These are phyloP conservation scores for Gryganskiella cystojenkinii DNA, from an alignment of 192 early-diverging fungal species.

Conservation along the genomic window DNA sequence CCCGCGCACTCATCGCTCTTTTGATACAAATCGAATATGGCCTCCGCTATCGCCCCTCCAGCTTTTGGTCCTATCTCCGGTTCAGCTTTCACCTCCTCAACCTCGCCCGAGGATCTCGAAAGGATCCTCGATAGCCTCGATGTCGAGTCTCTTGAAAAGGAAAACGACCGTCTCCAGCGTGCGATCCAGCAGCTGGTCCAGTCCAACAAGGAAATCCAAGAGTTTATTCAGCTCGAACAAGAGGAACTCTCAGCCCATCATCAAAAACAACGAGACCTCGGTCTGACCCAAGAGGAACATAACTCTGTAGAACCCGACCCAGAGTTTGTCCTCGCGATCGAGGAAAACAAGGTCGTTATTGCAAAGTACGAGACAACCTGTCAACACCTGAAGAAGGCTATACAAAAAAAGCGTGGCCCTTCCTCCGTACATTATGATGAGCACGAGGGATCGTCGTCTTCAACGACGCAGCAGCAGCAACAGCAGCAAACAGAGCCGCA, in stretches of 20 bases:
- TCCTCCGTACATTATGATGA: background rate
- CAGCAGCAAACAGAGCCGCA: too few relatives aligned
- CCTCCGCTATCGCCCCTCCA: conserved; percentile 28
- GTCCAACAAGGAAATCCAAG: conserved; percentile 39
- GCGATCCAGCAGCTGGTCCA: conserved; percentile 33
- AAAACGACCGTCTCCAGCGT: conserved; percentile 27
- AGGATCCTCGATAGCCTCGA: conserved; percentile 36
- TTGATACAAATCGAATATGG: background rate
- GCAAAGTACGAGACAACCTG: conserved; percentile 34
- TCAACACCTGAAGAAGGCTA: conserved; percentile 12
- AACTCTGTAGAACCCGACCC: conserved; percentile 25
- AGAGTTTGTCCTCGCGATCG: conserved; percentile 47
- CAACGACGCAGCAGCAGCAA: too few relatives aligned
- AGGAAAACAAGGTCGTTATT: conserved; percentile 43
- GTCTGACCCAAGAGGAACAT: background rate
- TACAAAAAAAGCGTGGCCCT: conserved; percentile 16
- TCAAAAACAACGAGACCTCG: background rate
- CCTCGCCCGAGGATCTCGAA: conserved; percentile 20
- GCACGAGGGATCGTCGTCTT: too few relatives aligned
- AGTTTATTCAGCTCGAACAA: conserved; percentile 43
- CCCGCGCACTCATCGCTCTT: background rate
- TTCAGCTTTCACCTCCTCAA: conserved; percentile 16
- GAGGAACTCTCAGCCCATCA: conserved; percentile 8
- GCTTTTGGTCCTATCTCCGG: conserved; percentile 35
- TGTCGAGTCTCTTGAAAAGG: conserved; percentile 34